Percentiles rank a stretch among this genome's conserved stretches.
phyloP scores from a whole-genome alignment of 2,329 filamentous ascomycete species.

The Colletotrichum sp. region DNA sequence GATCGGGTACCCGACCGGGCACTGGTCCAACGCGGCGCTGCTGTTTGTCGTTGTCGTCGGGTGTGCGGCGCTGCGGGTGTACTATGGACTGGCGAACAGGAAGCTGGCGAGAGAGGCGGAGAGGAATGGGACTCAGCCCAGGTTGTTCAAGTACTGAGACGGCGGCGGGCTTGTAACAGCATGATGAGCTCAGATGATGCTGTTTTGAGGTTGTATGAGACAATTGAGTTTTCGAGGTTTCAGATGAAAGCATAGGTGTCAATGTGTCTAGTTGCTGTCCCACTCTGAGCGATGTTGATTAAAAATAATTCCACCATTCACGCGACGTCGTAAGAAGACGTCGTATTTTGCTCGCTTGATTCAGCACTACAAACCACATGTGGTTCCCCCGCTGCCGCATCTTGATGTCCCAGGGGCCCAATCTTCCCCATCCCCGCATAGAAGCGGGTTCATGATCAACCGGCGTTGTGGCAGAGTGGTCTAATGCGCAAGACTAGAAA shows the following conservation, averaged over 20 bases:
- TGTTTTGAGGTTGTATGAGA: background rate
- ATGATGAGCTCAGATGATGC: background rate
- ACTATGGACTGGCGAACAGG: constrained; percentile 57
- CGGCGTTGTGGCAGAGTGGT: constrained; percentile 21
- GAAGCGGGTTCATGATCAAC: background rate
- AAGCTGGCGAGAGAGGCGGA: constrained; percentile 34
- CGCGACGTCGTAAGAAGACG: background rate
- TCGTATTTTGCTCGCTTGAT: background rate
- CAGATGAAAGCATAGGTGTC: background rate
- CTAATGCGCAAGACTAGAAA: constrained; percentile 23
- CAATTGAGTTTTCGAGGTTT: background rate
- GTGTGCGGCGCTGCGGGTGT: constrained; percentile 57
- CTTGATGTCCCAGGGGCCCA: background rate
- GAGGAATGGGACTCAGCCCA: constrained; percentile 35
- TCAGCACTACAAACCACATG: background rate
- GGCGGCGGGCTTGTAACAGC: background rate
- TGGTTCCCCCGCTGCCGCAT: background rate
- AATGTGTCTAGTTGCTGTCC: background rate
- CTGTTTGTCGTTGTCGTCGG: constrained; percentile 63
- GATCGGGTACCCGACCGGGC: constrained; percentile 71
- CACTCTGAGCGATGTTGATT: background rate
- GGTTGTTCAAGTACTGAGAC: constrained; percentile 46
- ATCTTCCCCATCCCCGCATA: background rate
- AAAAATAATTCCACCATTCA: background rate
- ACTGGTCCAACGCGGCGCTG: constrained; percentile 69